Base-by-base conservation (phyloP, 768 basidiomycete genomes). In the Lentinula edodes region DNA sequence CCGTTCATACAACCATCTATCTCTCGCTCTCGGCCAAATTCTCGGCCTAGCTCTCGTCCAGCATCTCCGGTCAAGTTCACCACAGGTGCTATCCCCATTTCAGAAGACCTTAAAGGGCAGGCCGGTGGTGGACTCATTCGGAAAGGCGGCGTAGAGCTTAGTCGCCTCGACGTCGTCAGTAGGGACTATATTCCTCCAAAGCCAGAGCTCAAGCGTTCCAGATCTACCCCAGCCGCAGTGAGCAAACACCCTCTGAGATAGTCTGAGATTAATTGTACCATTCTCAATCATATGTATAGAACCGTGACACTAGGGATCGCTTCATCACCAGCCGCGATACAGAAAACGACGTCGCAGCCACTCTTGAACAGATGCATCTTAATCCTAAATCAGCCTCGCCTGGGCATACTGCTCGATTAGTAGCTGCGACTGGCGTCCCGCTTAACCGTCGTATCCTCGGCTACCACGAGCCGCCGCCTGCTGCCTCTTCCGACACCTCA, bases 381-480 rank as follows among this genome's bases (percentile, higher is more conserved):
- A 84, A 86, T 69, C 75, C 84, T 0, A 76, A 80, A 46, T 76
- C 81, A 1, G 76, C 81, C 12, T 92, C 91, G 0, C 90, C 90
- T 1, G 84, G 86, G 0, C 91, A 93, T 68, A 90, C 90, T 0
- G 88, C 89, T 10, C 83, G 91, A 43, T 81, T 93, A 18, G 88
- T 84, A 6, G 86, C 82, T 0, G 91, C 91, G 1, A 83, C 90
- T 0, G 91, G 90, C 20, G 81, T 93, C 13, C 86, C 88, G 9
- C 72, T 90, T 56, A 90, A 89, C 67, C 85, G 88, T 23, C 89
- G 94, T 38, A 89, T 97, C 55, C 82, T 97, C 6, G 88, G 90
- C 5, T 97, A 94, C 73, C 89, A 93, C 70, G 93, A 95, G 70
- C 85, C 85, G 15, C 94, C 95, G 0, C 90, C 93, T 1, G 71